Conservation (phyloP, 2,329 filamentous ascomycete species). For the Chalaropsis thielavioides region DNA sequence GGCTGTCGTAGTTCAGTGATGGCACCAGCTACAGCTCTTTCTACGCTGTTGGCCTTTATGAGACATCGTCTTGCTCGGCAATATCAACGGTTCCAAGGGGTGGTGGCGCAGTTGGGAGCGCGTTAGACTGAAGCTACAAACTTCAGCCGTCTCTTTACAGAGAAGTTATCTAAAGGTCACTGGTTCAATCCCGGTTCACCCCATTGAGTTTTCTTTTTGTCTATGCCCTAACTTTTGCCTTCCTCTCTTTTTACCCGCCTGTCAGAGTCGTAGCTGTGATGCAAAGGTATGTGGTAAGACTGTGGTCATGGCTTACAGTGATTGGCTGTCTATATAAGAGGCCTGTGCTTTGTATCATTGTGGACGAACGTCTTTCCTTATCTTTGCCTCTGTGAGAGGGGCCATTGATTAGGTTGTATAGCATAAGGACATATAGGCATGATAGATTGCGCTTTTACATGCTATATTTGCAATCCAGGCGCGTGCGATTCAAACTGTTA, state of each 20-base stretch:
- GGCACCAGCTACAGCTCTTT: not conserved
- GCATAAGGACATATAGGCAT: no score
- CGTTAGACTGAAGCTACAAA: constrained; percentile 18
- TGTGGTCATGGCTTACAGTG: no score
- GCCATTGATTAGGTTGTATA: no score
- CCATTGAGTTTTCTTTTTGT: constrained; percentile 7
- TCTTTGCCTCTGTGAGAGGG: no score
- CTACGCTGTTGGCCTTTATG: not conserved
- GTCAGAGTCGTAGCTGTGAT: not conserved
- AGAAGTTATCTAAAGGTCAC: constrained; percentile 17
- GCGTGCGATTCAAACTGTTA: no score
- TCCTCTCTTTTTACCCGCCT: not conserved
- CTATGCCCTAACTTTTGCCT: not conserved
- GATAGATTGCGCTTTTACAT: no score
- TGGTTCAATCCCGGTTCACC: constrained; percentile 17
- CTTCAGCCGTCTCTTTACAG: constrained; percentile 10
- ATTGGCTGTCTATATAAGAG: no score
- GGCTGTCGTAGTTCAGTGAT: no score
- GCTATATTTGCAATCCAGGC: no score
- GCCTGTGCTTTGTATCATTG: no score
- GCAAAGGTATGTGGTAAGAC: no score
- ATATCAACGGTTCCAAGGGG: not conserved
- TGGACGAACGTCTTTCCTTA: no score
- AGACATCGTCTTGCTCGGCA: not conserved
- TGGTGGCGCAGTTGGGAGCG: constrained; percentile 18